Evolutionary conservation across 139 green algal species (phyloP).

Genomic region (Picochlorum sp.): DNA sequence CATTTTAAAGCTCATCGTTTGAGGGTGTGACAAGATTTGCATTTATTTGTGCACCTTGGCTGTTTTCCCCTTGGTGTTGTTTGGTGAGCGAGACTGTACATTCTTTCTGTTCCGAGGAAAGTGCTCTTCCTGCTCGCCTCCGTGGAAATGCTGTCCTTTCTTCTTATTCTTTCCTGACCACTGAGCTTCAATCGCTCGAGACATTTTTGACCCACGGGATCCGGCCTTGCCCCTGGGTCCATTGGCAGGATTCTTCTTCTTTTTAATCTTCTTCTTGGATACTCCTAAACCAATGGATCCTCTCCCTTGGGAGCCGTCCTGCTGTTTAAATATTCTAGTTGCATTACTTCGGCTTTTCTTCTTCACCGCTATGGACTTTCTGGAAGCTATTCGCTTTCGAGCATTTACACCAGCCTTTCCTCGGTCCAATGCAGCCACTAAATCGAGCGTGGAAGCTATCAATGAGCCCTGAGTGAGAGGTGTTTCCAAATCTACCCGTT

Average conservation of each 20-base stretch:
- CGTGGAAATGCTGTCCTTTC: constrained; percentile 2
- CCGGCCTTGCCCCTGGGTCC: background rate
- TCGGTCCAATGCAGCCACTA: constrained; percentile 21
- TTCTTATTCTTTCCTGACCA: background rate
- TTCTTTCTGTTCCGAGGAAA: background rate
- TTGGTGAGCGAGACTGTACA: background rate
- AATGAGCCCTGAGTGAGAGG: background rate
- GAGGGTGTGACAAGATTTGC: no score
- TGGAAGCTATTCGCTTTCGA: no score
- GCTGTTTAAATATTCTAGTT: background rate
- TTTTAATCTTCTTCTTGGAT: background rate
- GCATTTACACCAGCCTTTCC: no score
- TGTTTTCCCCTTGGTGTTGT: background rate
- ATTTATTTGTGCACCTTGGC: no score
- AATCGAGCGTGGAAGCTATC: constrained; percentile 13
- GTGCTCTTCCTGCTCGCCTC: background rate
- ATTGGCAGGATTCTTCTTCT: background rate
- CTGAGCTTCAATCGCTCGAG: constrained; percentile 2
- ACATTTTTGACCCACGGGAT: background rate
- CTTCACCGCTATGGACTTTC: background rate
- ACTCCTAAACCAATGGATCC: background rate
- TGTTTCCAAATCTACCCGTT: background rate
- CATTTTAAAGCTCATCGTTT: no score
- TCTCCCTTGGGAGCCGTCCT: background rate
- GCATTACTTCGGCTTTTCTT: background rate